Evolutionary conservation across 331 rosid species (phyloP).

Genomic region (Quercus tomentella): DNA sequence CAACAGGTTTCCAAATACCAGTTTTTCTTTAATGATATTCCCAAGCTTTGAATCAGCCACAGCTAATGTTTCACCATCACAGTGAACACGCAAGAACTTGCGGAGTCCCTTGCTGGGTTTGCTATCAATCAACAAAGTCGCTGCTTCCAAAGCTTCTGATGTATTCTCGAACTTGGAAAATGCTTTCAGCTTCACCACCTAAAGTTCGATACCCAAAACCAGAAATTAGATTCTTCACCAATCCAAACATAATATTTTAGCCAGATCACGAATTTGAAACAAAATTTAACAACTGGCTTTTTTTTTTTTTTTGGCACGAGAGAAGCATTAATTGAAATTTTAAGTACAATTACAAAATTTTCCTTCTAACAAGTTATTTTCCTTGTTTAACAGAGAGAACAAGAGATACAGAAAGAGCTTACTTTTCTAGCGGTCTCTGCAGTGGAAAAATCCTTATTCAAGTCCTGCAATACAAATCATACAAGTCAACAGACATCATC

Average conservation of each 20-base stretch:
- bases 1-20: conserved; percentile 41
- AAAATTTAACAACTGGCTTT: not conserved
- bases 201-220: not conserved
- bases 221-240: not conserved
- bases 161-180: conserved; percentile 89
- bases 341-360: not conserved
- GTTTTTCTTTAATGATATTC: conserved; percentile 75
- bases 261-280: not conserved
- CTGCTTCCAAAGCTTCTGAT: conserved; percentile 84
- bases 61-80: conserved; percentile 71
- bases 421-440: conserved; percentile 83
- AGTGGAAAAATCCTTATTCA: conserved; percentile 53
- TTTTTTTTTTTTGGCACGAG: too few species aligned
- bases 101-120: conserved; percentile 92
- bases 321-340: not conserved
- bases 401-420: not conserved
- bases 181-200: conserved; percentile 88
- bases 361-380: not conserved
- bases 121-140: conserved; percentile 72
- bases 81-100: conserved; percentile 76
- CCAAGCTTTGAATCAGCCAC: conserved; percentile 97
- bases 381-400: not conserved
- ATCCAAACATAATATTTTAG: too few species aligned
- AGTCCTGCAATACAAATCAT: conserved; percentile 42
- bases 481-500: not conserved